A percentile compares a stretch with the other conserved stretches of the same genome.
phyloP scores from a whole-genome alignment of 2,329 filamentous ascomycete genomes.

The Cladophialophora yegresii region DNA sequence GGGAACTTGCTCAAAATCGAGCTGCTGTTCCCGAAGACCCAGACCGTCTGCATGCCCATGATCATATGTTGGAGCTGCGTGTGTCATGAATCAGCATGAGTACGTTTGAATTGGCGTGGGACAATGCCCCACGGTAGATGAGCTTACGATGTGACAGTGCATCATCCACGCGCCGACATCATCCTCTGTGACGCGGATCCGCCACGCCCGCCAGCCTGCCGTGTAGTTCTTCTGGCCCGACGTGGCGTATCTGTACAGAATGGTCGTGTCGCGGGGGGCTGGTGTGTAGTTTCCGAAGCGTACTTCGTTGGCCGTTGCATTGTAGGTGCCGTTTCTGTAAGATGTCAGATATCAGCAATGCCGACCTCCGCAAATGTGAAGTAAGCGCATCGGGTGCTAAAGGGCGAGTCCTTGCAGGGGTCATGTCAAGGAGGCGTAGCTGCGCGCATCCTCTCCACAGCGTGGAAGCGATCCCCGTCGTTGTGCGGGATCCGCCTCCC shows the following conservation, averaged over 20 bases:
- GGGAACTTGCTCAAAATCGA: conserved; percentile 44
- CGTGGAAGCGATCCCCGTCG: neutral
- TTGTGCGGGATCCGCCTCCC: neutral
- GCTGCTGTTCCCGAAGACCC: conserved; percentile 49
- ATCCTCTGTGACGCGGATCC: conserved; percentile 53
- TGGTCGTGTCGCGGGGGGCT: conserved; percentile 52
- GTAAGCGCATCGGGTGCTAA: neutral
- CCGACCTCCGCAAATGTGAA: neutral
- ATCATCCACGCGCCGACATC: conserved; percentile 55
- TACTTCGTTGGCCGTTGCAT: conserved; percentile 47
- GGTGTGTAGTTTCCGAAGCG: conserved; percentile 44
- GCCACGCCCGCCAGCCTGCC: conserved; percentile 64
- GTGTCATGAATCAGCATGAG: neutral
- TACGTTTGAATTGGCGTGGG: too few relatives aligned
- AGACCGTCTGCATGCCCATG: conserved; percentile 41
- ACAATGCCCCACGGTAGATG: too few relatives aligned
- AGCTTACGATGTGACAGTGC: conserved; percentile 48
- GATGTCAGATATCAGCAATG: neutral
- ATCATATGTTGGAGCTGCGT: conserved; percentile 40
- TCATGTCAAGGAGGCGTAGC: neutral
- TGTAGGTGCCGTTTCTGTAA: conserved; percentile 46
- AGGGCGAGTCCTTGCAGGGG: neutral
- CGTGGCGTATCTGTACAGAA: conserved; percentile 57
- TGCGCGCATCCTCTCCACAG: neutral
- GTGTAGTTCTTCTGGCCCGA: conserved; percentile 46